Conservation (phyloP, 176 grass and related monocot species). For the Zoysia japonica region DNA sequence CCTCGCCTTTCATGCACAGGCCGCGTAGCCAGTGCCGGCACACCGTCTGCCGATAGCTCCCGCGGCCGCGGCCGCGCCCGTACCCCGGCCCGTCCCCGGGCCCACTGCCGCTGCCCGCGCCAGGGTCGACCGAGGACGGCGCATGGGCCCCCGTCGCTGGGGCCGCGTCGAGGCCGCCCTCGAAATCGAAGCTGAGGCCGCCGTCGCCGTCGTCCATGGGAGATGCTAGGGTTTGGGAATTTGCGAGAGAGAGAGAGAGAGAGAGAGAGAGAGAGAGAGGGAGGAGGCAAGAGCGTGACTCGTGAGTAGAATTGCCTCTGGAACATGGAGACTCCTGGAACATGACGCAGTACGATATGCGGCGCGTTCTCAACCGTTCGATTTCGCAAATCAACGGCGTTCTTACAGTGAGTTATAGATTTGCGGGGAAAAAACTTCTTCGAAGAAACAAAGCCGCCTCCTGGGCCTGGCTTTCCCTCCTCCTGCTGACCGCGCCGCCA, state of each 20-base stretch:
- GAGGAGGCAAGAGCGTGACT: too few species aligned
- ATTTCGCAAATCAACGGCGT: neutral
- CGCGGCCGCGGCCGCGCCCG: slow-evolving; percentile 59
- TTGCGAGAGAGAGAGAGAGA: neutral
- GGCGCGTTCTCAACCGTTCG: neutral
- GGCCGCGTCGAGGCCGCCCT: slow-evolving; percentile 69
- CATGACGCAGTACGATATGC: neutral
- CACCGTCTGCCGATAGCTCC: slow-evolving; percentile 89
- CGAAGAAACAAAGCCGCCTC: neutral
- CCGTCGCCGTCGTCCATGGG: slow-evolving; percentile 79
- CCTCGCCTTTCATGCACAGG: slow-evolving; percentile 95
- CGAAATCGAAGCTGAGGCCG: slow-evolving; percentile 91
- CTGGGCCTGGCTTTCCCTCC: neutral
- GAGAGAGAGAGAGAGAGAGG: neutral
- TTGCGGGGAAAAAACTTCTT: neutral
- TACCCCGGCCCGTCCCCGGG: slow-evolving; percentile 1
- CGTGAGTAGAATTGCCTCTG: neutral
- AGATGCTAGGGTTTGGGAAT: slow-evolving; percentile 40
- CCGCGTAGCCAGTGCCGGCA: slow-evolving; percentile 98
- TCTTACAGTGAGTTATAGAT: neutral
- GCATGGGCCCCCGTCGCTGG: slow-evolving; percentile 8
- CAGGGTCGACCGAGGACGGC: slow-evolving; percentile 26
- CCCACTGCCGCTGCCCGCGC: slow-evolving; percentile 15
- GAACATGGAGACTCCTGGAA: neutral
- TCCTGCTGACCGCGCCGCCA: neutral